Base-by-base conservation (phyloP, 495 filamentous ascomycete species). In the Lasiosphaeria miniovina region DNA sequence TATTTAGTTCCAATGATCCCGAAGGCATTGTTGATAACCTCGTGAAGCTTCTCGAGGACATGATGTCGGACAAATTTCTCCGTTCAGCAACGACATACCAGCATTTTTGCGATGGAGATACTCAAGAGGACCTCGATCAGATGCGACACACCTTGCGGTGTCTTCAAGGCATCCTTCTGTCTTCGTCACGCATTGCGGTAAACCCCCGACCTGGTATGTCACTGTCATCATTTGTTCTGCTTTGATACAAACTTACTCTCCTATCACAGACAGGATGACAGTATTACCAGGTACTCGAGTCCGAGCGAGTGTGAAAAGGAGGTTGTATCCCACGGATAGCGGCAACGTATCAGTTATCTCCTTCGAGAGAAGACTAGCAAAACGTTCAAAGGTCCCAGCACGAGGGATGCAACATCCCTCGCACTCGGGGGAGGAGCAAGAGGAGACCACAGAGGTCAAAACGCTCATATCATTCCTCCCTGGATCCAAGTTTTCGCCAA, bases 21-120 rank as follows among this genome's bases (percentile, higher is more conserved):
- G 34, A 52, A 34, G 49, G 14, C 14, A 52, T 52, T 34, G 49
- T 31, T 31, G 49, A 52, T 52, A 7, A 6, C 49, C 49, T 52
- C 31, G 9, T 52, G 7, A 6, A 32, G 31, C 49, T 52, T 31
- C 49, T 52, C 14, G 14, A 52, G 49, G 34, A 11, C 7, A 31
- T 52, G 14, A 34, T 52, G 7, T 52, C 49, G 14, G 12, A 52
- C 49, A 6, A 31, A 6, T 52, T 52, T 34, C 49, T 52, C 31
- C 12, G 9, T 31, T 52, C 49, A 11, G 14, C 31, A 7, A 6
- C 49, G 31, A 52, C 17, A 52, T 52, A 52, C 31, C 49, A 31
- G 31, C 31, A 6, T 31, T 52, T 11, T 11, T 52, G 49, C 49
- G 31, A 34, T 14, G 31, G 14, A 52, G 31, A 31, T 31, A 34